Conservation (phyloP, 768 basidiomycete species). For the Auricularia cornea region DNA sequence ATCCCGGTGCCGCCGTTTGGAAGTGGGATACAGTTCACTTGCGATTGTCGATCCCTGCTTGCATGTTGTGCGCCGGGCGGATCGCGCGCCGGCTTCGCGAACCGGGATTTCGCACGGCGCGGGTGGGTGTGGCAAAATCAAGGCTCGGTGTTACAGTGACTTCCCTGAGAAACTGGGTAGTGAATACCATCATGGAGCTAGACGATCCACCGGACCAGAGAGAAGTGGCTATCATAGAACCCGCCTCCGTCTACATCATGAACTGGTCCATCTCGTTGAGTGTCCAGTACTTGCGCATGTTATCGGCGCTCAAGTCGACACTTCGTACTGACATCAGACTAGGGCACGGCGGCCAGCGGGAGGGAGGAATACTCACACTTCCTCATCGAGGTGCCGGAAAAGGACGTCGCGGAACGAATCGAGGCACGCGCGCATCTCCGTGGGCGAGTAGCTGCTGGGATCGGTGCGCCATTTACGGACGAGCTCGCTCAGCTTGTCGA, state of each 20-base stretch:
- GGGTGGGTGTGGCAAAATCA: too few species aligned
- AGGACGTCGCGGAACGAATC: constrained; percentile 39
- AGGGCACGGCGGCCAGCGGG: not conserved
- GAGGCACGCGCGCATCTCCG: constrained; percentile 40
- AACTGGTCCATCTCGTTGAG: constrained; percentile 34
- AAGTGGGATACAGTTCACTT: too few species aligned
- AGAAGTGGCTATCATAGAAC: too few species aligned
- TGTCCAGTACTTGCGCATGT: constrained; percentile 46
- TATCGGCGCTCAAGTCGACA: constrained; percentile 39
- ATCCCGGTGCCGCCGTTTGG: too few species aligned
- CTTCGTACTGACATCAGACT: not conserved
- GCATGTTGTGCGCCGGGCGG: too few species aligned
- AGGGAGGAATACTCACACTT: constrained; percentile 24
- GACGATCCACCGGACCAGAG: too few species aligned
- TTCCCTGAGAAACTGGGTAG: too few species aligned
- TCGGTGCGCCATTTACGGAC: constrained; percentile 35
- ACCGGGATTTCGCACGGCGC: too few species aligned
- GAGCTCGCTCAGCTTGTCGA: constrained; percentile 34
- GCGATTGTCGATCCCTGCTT: too few species aligned
- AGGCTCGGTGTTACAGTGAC: too few species aligned
- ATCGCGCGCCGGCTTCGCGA: too few species aligned
- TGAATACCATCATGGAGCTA: too few species aligned
- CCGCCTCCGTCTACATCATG: not conserved
- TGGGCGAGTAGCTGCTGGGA: constrained; percentile 40
- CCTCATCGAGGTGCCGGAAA: constrained; percentile 46